Conservation (phyloP, 306 rosid genomes). For the Quercus parvula region DNA sequence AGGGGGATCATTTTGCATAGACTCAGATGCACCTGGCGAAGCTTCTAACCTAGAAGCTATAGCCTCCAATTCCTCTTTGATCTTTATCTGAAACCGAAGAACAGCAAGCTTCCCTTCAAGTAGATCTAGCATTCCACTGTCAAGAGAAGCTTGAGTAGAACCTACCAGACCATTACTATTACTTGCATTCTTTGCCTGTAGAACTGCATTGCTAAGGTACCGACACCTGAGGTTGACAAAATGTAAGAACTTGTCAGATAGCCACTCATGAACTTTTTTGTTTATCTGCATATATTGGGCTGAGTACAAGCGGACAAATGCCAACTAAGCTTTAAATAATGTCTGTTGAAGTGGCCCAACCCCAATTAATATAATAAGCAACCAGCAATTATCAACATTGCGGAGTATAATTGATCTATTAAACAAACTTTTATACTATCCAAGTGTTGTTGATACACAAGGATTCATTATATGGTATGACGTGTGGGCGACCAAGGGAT, state of each 20-base stretch:
- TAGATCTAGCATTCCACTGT: slow-evolving; percentile 83
- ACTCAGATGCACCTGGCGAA: slow-evolving; percentile 45
- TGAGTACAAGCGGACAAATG: too few relatives aligned
- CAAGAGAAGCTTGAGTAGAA: slow-evolving; percentile 63
- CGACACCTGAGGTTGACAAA: slow-evolving; percentile 66
- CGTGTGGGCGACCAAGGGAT: too few relatives aligned
- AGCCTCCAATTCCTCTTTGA: slow-evolving; percentile 82
- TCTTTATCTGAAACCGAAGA: slow-evolving; percentile 90
- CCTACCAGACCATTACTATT: slow-evolving; percentile 57
- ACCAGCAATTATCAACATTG: too few relatives aligned
- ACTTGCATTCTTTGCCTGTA: slow-evolving; percentile 84
- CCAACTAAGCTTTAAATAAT: too few relatives aligned
- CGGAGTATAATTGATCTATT: too few relatives aligned
- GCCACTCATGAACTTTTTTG: background rate
- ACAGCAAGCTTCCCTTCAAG: slow-evolving; percentile 99
- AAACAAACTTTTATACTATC: too few relatives aligned
- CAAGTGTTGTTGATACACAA: too few relatives aligned
- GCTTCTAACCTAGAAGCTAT: slow-evolving; percentile 66
- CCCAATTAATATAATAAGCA: too few relatives aligned
- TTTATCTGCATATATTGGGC: too few relatives aligned
- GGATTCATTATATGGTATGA: too few relatives aligned
- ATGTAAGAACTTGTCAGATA: slow-evolving; percentile 19
- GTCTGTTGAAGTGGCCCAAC: too few relatives aligned
- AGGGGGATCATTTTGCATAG: slow-evolving; percentile 47
- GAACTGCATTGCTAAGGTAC: slow-evolving; percentile 88